A percentile compares a stretch with the other conserved stretches of the same genome.
Conservation (phyloP, 2,329 filamentous ascomycete species). For the Macrophomina pseudophaseolina region DNA sequence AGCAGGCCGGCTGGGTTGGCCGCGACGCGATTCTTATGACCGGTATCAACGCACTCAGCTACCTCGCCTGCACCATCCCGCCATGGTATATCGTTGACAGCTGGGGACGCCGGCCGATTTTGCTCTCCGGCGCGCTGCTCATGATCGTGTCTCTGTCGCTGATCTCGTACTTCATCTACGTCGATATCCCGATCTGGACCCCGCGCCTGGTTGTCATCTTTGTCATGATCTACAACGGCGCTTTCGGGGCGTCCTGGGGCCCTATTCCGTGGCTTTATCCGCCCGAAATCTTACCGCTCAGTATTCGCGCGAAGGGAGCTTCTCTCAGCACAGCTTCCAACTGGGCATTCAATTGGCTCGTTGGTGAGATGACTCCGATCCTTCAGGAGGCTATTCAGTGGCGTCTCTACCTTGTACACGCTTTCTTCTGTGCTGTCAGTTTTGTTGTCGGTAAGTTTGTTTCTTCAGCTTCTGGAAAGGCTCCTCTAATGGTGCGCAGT, state of each 20-base stretch:
- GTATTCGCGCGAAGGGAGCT: conserved; percentile 95
- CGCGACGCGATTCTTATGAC: conserved; percentile 95
- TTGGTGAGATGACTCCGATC: conserved; percentile 92
- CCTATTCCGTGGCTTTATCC: conserved; percentile 98
- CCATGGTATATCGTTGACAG: conserved; percentile 97
- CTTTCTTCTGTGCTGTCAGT: conserved; percentile 93
- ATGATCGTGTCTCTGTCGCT: conserved; percentile 88
- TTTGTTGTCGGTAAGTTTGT: conserved; percentile 86
- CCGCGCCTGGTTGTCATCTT: conserved; percentile 87
- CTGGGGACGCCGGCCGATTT: conserved; percentile 86
- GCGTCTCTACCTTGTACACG: conserved; percentile 92
- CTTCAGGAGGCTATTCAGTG: conserved; percentile 91
- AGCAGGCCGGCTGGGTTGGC: conserved; percentile 93
- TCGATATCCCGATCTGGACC: conserved; percentile 74
- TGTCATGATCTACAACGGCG: conserved; percentile 98
- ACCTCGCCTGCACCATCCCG: conserved; percentile 88
- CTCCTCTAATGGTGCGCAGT: conserved; percentile 61
- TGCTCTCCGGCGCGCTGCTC: conserved; percentile 84
- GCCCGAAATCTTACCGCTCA: conserved; percentile 96
- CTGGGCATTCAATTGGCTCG: conserved; percentile 98
- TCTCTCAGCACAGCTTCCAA: conserved; percentile 96
- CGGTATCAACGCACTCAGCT: conserved; percentile 91
- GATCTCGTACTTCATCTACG: conserved; percentile 94
- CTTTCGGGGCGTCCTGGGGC: conserved; percentile 97
- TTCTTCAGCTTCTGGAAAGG: not conserved